Base-by-base conservation (phyloP, 1,284 basidiomycete species). In the Singerocomus inundabilis region DNA sequence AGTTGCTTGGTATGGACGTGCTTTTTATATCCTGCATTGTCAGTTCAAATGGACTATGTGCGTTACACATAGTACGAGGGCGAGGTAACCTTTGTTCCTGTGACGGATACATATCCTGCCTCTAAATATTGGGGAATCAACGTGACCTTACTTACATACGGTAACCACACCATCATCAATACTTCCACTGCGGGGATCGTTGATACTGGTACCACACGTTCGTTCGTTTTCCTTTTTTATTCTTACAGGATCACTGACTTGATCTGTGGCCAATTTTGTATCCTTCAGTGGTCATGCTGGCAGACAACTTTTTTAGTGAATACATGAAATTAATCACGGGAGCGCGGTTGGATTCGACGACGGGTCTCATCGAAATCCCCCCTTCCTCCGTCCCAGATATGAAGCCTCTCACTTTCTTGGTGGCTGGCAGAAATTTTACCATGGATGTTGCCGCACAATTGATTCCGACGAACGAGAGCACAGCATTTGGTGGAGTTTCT, bases 371-470 rank as follows among this genome's bases (percentile, higher is more conserved):
- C 4, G 56, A 59, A 16, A 59, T 68, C 1, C 54, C 53, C 5
- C 0, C 24, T 11, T 45, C 51, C 4, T 58, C 64, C 26, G 15
- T 63, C 24, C 1, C 52, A 0, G 9, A 4, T 3, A 68, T 69
- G 56, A 37, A 53, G 9, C 40, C 51, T 13, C 59, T 66, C 42
- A 39, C 48, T 32, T 61, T 66, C 34, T 25, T 1, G 8, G 63
- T 66, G 12, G 55, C 28, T 9, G 54, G 12, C 10, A 21, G 21
- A 10, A 30, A 42, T 2, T 56, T 65, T 37, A 36, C 16, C 33
- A 12, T 69, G 55, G 54, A 62, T 21, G 53, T 56, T 5, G 45
- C 59, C 28, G 59, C 61, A 1, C 67, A 66, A 30, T 41, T 69
- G 4, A 33, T 69, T 18, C 65, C 61, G 2, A 25, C 31, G 5